A percentile compares a stretch with the other conserved stretches of the same genome.
phyloP scores from a whole-genome alignment of 2,329 filamentous ascomycete genomes.

The Cordyceps militaris region DNA sequence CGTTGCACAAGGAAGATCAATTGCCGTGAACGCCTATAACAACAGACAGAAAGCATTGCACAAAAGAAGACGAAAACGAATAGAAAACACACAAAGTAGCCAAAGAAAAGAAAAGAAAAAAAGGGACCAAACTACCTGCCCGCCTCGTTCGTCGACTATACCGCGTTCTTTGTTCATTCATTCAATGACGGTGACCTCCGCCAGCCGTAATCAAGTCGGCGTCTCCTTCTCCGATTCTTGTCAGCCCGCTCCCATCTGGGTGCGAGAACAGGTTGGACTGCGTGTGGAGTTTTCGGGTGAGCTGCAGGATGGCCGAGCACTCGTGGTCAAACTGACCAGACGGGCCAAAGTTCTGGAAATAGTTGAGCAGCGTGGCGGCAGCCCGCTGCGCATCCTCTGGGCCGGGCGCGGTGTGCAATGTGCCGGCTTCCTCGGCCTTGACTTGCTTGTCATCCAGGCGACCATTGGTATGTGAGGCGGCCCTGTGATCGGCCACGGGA shows the following conservation, averaged over 20 bases:
- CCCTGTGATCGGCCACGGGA: neutral
- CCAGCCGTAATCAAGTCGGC: conserved; percentile 27
- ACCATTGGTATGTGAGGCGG: neutral
- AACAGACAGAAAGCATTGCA: too few relatives aligned
- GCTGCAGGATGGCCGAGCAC: conserved; percentile 66
- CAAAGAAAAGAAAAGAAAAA: neutral
- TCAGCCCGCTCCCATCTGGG: conserved; percentile 40
- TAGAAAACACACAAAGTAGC: neutral
- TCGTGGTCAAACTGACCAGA: conserved; percentile 67
- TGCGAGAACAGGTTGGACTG: conserved; percentile 40
- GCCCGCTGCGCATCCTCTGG: conserved; percentile 82
- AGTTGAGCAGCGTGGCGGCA: conserved; percentile 72
- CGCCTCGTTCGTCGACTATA: neutral
- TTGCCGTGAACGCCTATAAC: conserved; percentile 7
- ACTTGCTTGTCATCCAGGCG: neutral
- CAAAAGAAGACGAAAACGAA: neutral
- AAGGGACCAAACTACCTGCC: neutral
- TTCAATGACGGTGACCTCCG: neutral
- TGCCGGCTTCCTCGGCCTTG: neutral
- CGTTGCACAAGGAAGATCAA: neutral
- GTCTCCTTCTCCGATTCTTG: conserved; percentile 52
- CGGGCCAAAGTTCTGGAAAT: conserved; percentile 65
- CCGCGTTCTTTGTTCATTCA: neutral
- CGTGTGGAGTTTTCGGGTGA: conserved; percentile 80
- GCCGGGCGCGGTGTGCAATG: conserved; percentile 48